A percentile compares a stretch with the other conserved stretches of the same genome.
phyloP scores from a whole-genome alignment of 2,329 filamentous ascomycete genomes.

The Lachnellula subtilissima region DNA sequence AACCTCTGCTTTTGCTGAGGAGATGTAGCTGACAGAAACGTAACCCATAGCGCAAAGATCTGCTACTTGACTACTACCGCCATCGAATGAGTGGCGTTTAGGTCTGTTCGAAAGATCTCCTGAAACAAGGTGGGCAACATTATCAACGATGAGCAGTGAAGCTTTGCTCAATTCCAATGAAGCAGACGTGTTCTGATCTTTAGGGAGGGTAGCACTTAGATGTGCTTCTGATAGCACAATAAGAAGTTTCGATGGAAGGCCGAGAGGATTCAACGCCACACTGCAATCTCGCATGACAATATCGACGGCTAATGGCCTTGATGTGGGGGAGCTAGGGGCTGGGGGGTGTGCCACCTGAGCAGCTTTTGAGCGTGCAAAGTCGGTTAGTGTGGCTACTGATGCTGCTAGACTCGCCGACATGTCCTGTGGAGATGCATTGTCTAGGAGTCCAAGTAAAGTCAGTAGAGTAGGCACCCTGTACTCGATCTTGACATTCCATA shows the following conservation, averaged over 20 bases:
- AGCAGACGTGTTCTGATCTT: constrained; percentile 58
- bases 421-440: constrained; percentile 65
- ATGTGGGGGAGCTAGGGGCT: constrained; percentile 15
- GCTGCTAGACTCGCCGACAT: constrained; percentile 70
- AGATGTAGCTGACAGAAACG: constrained; percentile 82
- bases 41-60: constrained; percentile 65
- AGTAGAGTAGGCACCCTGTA: constrained; percentile 83
- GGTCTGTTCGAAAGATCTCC: constrained; percentile 9
- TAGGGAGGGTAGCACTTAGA: constrained; percentile 62
- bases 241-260: constrained; percentile 68
- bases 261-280: constrained; percentile 77
- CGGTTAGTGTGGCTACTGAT: constrained; percentile 73
- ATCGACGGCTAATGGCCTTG: constrained; percentile 63
- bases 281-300: constrained; percentile 77
- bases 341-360: constrained; percentile 2
- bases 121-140: constrained; percentile 46
- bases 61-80: constrained; percentile 42
- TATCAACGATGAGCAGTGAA: constrained; percentile 77
- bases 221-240: constrained; percentile 75
- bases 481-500: constrained; percentile 80
- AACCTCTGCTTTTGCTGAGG: constrained; percentile 67
- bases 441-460: constrained; percentile 67
- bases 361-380: constrained; percentile 49
- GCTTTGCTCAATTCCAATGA: constrained; percentile 71
- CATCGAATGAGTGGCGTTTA: constrained; percentile 29